Conservation (phyloP, 352 stramenopile species). For the Pythium rhizo-oryzae region DNA sequence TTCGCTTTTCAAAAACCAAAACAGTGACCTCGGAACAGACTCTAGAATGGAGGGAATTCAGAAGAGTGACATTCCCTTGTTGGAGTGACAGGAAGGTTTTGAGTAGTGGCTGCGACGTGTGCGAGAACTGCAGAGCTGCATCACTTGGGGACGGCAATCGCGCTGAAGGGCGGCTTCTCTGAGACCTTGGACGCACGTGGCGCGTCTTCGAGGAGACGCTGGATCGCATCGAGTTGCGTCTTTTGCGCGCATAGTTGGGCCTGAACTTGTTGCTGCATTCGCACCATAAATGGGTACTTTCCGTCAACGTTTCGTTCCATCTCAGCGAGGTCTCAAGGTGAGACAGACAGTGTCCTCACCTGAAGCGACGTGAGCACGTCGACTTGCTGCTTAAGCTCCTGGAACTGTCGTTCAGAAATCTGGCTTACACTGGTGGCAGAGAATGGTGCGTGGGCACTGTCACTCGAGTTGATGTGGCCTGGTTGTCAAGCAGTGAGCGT, state of each 20-base stretch:
- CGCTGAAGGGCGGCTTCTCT: constrained; percentile 52
- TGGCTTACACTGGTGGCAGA: constrained; percentile 3
- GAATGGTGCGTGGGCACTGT: neutral
- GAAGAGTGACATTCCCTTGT: constrained; percentile 15
- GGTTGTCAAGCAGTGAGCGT: neutral
- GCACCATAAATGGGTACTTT: neutral
- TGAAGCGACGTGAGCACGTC: constrained; percentile 57
- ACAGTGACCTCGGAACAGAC: neutral
- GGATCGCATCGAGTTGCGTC: constrained; percentile 57
- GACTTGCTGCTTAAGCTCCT: constrained; percentile 55
- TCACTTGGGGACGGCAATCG: constrained; percentile 32
- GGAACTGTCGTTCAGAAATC: constrained; percentile 19
- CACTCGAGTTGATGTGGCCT: constrained; percentile 8
- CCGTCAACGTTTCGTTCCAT: neutral
- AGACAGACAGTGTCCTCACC: constrained; percentile 31
- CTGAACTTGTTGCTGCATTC: constrained; percentile 49
- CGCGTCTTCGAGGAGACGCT: constrained; percentile 39
- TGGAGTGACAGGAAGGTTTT: no score
- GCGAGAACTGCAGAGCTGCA: neutral
- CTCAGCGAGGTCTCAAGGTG: neutral
- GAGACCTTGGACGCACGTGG: constrained; percentile 17
- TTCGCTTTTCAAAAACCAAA: constrained; percentile 13
- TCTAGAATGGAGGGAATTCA: neutral
- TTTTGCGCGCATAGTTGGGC: constrained; percentile 59
- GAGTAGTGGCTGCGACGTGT: constrained; percentile 26